Base-by-base conservation (phyloP, 176 grass and related monocot genomes). In the Eragrostis curvula region DNA sequence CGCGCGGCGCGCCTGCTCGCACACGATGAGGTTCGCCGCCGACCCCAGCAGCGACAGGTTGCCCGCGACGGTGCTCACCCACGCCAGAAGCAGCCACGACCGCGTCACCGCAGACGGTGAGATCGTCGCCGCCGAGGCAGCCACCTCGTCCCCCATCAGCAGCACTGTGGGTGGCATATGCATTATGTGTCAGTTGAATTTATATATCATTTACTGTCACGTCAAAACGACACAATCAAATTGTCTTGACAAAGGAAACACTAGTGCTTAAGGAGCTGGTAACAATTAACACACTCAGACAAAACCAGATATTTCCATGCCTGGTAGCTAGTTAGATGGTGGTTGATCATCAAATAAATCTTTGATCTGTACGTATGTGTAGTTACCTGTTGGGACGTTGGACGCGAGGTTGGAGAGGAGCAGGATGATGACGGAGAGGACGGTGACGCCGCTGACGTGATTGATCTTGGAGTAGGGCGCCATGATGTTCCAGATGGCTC, bases 31-130 rank as follows among this genome's bases (percentile, higher is more conserved):
- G 96, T 99, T 99, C 40, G 96, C 96, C 70, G 96, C 96, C 11
- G 96, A 99, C 69, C 96, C 96, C 66, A 99, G 91, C 20, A 99
- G 87, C 24, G 93, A 95, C 7, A 99, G 90, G 87, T 99, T 98
- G n/a, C 96, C 96, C 4, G 96, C 96, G 66, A 99, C 93, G 72
- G 96, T 99, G 78, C 96, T 99, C 76, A 96, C 96, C 96, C 96
- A 99, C 30, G 96, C 96, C 81, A 99, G 79, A 28, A 99, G 86
- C 63, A 99, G 89, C 96, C 96, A 99, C 73, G 96, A 92, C 58
- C 82, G 82, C 3, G 82, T 96, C 75, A 88, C 96, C 39, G 86
- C 84, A 36, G 71, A 52, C 18, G 82, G 1, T 1, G 96, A 99
- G 73, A 99, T 99, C 2, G 71, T 53, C 12, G 89, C 93, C 10